Percentiles rank a stretch among this genome's conserved stretches.
Evolutionary conservation across 768 basidiomycete species (phyloP).

Genomic region (Mycena galopus): DNA sequence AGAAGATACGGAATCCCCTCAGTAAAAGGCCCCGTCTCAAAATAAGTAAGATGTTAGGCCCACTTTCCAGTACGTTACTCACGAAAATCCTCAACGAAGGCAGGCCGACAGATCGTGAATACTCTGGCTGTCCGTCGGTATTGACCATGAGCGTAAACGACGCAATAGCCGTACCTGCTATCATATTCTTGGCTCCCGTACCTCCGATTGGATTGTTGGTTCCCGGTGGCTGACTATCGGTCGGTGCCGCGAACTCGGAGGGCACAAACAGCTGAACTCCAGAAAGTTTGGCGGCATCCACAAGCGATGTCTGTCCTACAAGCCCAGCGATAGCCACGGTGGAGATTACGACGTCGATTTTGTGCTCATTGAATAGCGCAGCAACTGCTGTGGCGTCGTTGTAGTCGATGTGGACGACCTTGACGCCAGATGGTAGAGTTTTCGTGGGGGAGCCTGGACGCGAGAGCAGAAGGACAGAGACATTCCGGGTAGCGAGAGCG

Average conservation of each 20-base stretch:
- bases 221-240: neutral
- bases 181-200: neutral
- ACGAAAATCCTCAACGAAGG: neutral
- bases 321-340: neutral
- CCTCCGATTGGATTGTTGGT: neutral
- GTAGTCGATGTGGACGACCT: constrained; percentile 45
- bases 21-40: neutral
- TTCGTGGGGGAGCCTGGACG: constrained; percentile 26
- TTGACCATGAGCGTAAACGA: no score
- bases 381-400: constrained; percentile 40
- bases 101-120: neutral
- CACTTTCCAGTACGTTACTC: neutral
- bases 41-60: neutral
- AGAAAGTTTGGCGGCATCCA: neutral
- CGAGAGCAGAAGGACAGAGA: constrained; percentile 34
- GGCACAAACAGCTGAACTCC: neutral
- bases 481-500: constrained; percentile 63
- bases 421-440: constrained; percentile 36
- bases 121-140: no score
- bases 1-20: neutral
- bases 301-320: neutral
- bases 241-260: neutral
- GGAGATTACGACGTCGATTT: neutral
- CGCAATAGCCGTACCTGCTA: no score
- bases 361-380: constrained; percentile 37